phyloP scores from a whole-genome alignment of 768 basidiomycete species.

The Podaxis mareebaensis region DNA sequence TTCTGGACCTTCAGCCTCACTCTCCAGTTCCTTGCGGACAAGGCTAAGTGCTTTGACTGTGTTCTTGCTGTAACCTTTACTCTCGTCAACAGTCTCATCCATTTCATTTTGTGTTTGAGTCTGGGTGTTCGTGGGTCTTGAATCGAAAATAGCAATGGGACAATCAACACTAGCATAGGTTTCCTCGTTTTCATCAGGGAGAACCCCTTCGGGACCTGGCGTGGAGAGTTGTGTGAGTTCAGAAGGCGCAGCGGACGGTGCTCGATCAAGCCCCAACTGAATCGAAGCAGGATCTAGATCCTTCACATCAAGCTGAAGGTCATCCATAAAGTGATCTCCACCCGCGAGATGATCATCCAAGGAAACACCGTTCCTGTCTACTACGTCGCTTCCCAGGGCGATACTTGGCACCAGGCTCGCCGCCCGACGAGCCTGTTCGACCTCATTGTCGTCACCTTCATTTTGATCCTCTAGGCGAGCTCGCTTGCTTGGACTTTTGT shows the following conservation, averaged over 20 bases:
- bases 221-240: slow-evolving; percentile 67
- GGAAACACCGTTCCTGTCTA: slow-evolving; percentile 14
- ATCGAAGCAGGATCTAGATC: slow-evolving; percentile 41
- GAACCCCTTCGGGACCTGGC: slow-evolving; percentile 54
- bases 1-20: slow-evolving; percentile 44
- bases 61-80: slow-evolving; percentile 83
- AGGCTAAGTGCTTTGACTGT: slow-evolving; percentile 82
- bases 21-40: slow-evolving; percentile 69
- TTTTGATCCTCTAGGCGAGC: slow-evolving; percentile 52
- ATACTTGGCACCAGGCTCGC: slow-evolving; percentile 64
- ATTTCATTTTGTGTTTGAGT: slow-evolving; percentile 37
- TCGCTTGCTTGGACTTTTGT: slow-evolving; percentile 59
- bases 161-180: slow-evolving; percentile 70
- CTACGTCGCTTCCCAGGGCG: slow-evolving; percentile 43
- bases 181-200: slow-evolving; percentile 60
- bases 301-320: slow-evolving; percentile 71
- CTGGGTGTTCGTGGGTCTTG: slow-evolving; percentile 48
- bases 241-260: slow-evolving; percentile 53
- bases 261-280: slow-evolving; percentile 32
- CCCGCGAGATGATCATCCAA: slow-evolving; percentile 54
- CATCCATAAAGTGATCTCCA: slow-evolving; percentile 60
- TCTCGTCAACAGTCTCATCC: slow-evolving; percentile 28
- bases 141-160: slow-evolving; percentile 82
- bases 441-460: slow-evolving; percentile 57
- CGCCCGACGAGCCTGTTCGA: slow-evolving; percentile 74